phyloP scores from a whole-genome alignment of 495 filamentous ascomycete species.

The Talaromyces proteolyticus region DNA sequence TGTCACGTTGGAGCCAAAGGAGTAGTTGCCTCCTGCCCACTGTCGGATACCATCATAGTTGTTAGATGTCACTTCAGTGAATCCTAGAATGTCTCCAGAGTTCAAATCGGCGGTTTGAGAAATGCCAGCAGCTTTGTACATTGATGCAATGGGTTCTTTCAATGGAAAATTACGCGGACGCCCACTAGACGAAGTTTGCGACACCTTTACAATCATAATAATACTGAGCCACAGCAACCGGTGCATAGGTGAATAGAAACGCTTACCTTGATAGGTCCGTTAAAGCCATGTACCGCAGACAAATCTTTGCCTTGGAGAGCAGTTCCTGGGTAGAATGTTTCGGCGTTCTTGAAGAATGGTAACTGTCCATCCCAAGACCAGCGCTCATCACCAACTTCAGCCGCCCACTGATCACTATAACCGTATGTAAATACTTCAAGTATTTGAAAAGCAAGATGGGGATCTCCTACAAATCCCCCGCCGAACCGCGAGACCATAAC shows the following conservation, averaged over 20 bases:
- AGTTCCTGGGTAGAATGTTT: neutral
- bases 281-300: neutral
- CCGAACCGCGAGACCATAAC: conserved; percentile 42
- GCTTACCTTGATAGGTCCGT: neutral
- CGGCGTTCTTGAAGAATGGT: conserved; percentile 15
- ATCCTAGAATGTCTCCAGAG: conserved; percentile 19
- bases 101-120: conserved; percentile 17
- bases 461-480: conserved; percentile 29
- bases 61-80: conserved; percentile 20
- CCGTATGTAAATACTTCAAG: neutral
- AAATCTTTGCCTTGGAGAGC: neutral
- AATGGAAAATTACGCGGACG: conserved; percentile 30
- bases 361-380: conserved; percentile 46
- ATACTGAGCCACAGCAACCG: neutral
- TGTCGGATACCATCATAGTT: conserved; percentile 21
- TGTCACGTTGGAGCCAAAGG: conserved; percentile 5
- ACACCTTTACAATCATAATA: neutral
- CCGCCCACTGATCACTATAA: conserved; percentile 32
- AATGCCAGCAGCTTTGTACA: conserved; percentile 21
- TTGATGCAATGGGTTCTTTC: conserved; percentile 9
- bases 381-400: conserved; percentile 35
- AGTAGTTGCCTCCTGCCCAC: conserved; percentile 5
- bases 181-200: neutral
- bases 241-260: neutral
- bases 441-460: neutral